Evolutionary conservation across 768 basidiomycete genomes (phyloP).

Genomic region (Phlegmacium glaucopus): DNA sequence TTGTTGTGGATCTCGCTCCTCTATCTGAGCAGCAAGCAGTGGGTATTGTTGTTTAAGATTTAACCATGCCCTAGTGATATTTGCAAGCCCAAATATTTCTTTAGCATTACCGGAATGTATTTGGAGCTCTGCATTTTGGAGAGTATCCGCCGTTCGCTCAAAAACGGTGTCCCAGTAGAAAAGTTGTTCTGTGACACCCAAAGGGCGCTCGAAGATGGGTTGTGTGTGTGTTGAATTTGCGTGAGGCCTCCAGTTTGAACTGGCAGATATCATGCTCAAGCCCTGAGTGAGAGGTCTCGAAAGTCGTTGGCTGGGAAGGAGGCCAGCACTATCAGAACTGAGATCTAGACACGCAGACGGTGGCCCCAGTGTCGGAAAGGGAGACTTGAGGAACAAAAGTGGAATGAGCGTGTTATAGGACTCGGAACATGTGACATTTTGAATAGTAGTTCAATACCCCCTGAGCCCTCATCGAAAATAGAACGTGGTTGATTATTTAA

Average conservation of each 20-base stretch:
- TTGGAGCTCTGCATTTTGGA: slow-evolving; percentile 32
- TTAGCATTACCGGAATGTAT: slow-evolving; percentile 11
- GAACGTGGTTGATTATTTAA: too few relatives aligned
- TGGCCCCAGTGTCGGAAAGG: too few relatives aligned
- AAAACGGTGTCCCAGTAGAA: slow-evolving; percentile 43
- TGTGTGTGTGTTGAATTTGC: neutral
- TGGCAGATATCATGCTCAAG: neutral
- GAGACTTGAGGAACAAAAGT: too few relatives aligned
- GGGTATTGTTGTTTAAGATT: slow-evolving; percentile 47
- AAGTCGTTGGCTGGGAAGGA: too few relatives aligned
- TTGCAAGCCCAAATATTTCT: slow-evolving; percentile 20
- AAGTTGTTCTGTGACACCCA: slow-evolving; percentile 36
- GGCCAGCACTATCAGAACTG: too few relatives aligned
- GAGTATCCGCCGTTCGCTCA: slow-evolving; percentile 41
- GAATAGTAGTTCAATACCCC: too few relatives aligned
- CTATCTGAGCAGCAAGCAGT: slow-evolving; percentile 42
- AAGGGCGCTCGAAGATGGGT: slow-evolving; percentile 31
- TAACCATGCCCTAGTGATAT: slow-evolving; percentile 41
- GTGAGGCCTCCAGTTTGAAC: slow-evolving; percentile 4
- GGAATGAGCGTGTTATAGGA: too few relatives aligned
- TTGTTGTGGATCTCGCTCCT: slow-evolving; percentile 22
- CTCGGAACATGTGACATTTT: too few relatives aligned
- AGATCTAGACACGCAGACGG: too few relatives aligned
- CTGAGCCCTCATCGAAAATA: too few relatives aligned
- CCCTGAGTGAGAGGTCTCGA: too few relatives aligned